These are phyloP conservation scores for Linum trigynum DNA, from an alignment of 345 rosid species.

Conservation along the genomic window DNA sequence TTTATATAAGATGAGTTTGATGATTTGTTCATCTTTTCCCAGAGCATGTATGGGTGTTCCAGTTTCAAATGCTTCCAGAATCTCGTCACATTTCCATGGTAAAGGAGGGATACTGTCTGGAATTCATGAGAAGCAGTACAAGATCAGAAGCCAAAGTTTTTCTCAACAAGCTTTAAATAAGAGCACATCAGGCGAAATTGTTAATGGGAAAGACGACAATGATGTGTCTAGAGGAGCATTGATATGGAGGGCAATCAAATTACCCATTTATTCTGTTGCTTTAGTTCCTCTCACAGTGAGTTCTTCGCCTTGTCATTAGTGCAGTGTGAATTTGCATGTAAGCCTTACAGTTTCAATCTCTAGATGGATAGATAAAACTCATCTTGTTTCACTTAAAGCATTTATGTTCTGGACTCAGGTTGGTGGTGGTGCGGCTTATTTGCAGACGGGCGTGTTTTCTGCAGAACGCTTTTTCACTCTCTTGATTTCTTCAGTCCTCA, in stretches of 20 bases:
- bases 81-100: constrained; percentile 7
- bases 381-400: constrained; percentile 4
- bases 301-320: neutral
- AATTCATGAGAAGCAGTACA: constrained; percentile 7
- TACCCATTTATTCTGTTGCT: constrained; percentile 81
- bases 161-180: constrained; percentile 11
- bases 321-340: neutral
- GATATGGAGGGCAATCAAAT: constrained; percentile 88
- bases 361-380: neutral
- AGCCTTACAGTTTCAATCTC: neutral
- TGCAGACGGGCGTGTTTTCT: constrained; percentile 54
- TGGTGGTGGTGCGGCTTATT: constrained; percentile 71
- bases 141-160: constrained; percentile 2
- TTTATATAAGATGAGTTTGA: neutral
- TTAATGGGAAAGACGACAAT: constrained; percentile 27
- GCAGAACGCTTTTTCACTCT: constrained; percentile 44
- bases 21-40: constrained; percentile 9
- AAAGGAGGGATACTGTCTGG: neutral
- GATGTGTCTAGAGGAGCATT: constrained; percentile 39
- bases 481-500: constrained; percentile 62
- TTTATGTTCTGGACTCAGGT: constrained; percentile 35
- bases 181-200: constrained; percentile 11
- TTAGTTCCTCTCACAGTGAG: constrained; percentile 80
- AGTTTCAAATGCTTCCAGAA: constrained; percentile 11
- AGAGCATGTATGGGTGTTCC: constrained; percentile 19